These are phyloP conservation scores for Citrus unshiu DNA, from an alignment of 345 rosid species.

Conservation along the genomic window DNA sequence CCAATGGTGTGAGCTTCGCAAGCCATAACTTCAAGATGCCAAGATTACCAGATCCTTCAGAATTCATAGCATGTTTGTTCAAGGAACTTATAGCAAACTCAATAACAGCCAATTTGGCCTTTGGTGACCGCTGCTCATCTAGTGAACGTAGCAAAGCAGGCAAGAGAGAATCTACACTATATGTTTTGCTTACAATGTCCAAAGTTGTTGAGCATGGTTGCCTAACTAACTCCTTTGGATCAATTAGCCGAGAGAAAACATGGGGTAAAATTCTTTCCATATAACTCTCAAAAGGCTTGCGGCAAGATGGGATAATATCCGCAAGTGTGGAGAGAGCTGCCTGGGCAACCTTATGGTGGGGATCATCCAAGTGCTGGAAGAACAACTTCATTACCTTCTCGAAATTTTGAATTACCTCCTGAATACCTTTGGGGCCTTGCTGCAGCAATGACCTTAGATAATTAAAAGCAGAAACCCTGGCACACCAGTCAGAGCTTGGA, in stretches of 20 bases:
- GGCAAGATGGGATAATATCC: conserved; percentile 88
- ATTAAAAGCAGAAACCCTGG: conserved; percentile 91
- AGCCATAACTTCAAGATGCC: conserved; percentile 96
- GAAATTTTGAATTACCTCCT: conserved; percentile 87
- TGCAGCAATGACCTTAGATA: conserved; percentile 81
- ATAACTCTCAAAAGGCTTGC: conserved; percentile 96
- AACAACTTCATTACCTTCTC: conserved; percentile 99
- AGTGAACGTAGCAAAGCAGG: conserved; percentile 95
- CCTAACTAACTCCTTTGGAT: conserved; percentile 97
- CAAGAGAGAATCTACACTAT: conserved; percentile 84
- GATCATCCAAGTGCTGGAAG: conserved; percentile 97
- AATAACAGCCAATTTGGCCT: conserved; percentile 97
- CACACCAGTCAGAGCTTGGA: conserved; percentile 96
- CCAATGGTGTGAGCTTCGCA: conserved; percentile 81
- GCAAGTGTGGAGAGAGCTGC: conserved; percentile 97
- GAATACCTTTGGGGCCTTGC: conserved; percentile 92
- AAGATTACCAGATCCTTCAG: conserved; percentile 76
- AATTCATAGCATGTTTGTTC: conserved; percentile 70
- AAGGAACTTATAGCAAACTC: conserved; percentile 89
- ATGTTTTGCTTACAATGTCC: conserved; percentile 91
- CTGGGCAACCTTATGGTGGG: conserved; percentile 99
- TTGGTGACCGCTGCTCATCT: conserved; percentile 97
- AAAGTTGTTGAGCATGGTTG: conserved; percentile 89
- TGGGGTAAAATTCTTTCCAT: conserved; percentile 97
- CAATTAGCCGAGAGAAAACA: conserved; percentile 93